phyloP scores from a whole-genome alignment of 202 grass and related monocot species.

The Zizania palustris region DNA sequence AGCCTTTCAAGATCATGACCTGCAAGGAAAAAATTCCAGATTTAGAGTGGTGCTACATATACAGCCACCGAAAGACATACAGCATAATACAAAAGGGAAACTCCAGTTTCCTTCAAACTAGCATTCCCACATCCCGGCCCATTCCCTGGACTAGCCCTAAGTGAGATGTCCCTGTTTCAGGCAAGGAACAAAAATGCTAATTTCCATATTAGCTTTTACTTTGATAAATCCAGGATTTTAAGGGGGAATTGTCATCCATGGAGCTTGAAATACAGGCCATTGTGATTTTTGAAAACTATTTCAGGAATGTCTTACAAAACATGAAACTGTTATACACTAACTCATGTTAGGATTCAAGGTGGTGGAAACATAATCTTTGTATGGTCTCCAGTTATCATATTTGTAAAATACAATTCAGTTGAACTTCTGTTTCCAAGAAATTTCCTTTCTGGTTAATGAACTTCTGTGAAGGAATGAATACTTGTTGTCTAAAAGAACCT shows the following conservation, averaged over 20 bases:
- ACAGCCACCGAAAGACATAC: neutral
- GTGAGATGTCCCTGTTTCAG: neutral
- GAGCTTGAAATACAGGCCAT: neutral
- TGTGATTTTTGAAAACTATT: neutral
- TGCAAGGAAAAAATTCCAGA: constrained; percentile 39
- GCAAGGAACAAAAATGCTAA: neutral
- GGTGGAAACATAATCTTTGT: neutral
- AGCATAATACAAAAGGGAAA: constrained; percentile 6
- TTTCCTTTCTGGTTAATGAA: neutral
- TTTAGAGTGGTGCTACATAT: constrained; percentile 8
- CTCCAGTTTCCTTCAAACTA: neutral
- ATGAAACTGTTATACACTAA: neutral
- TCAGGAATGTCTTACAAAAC: neutral
- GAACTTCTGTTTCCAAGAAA: neutral
- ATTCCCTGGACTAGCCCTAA: no score
- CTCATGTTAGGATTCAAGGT: neutral
- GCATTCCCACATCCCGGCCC: neutral
- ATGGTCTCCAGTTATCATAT: neutral
- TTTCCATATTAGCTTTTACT: neutral
- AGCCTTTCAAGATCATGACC: constrained; percentile 79
- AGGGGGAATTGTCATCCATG: neutral
- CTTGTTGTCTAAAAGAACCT: neutral
- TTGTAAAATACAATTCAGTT: neutral
- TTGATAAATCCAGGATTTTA: neutral
- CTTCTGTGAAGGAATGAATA: constrained; percentile 1